Percentiles rank a stretch among this genome's conserved stretches.
phyloP scores from a whole-genome alignment of 2,329 filamentous ascomycete genomes.

The Mollisia scopiformis region DNA sequence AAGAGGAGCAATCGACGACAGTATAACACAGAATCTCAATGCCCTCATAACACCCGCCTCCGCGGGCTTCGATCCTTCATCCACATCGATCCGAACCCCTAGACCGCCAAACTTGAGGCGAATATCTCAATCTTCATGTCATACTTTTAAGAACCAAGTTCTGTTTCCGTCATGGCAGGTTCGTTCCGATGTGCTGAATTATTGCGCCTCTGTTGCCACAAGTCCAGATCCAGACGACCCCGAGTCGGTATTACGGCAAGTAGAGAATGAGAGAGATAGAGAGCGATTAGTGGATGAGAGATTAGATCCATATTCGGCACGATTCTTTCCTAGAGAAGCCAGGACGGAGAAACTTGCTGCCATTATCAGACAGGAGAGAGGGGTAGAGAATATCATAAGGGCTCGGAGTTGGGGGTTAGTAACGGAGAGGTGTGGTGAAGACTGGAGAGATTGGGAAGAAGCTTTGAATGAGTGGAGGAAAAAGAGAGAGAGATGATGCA shows the following conservation, averaged over 20 bases:
- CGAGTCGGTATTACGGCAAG: slow-evolving; percentile 68
- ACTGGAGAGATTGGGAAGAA: slow-evolving; percentile 63
- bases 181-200: slow-evolving; percentile 81
- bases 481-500: slow-evolving; percentile 12
- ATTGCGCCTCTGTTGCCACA: slow-evolving; percentile 87
- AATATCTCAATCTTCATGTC: slow-evolving; percentile 67
- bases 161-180: slow-evolving; percentile 89
- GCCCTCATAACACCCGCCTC: slow-evolving; percentile 77
- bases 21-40: slow-evolving; percentile 91
- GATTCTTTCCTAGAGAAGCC: slow-evolving; percentile 80
- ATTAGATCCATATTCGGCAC: slow-evolving; percentile 85
- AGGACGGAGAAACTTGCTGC: slow-evolving; percentile 79
- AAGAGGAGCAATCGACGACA: slow-evolving; percentile 84
- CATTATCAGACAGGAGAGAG: slow-evolving; percentile 73
- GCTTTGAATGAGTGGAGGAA: slow-evolving; percentile 66
- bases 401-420: slow-evolving; percentile 81
- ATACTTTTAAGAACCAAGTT: slow-evolving; percentile 73
- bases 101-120: slow-evolving; percentile 50
- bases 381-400: slow-evolving; percentile 79
- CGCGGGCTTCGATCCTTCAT: slow-evolving; percentile 76
- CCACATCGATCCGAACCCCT: slow-evolving; percentile 67
- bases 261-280: slow-evolving; percentile 70
- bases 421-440: slow-evolving; percentile 70
- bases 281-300: slow-evolving; percentile 83
- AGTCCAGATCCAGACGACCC: slow-evolving; percentile 88